Evolutionary conservation across 2,329 filamentous ascomycete genomes (phyloP), one percentile per base, ranked within the genome.

Genomic region (Phyllosticta ampelicida): DNA sequence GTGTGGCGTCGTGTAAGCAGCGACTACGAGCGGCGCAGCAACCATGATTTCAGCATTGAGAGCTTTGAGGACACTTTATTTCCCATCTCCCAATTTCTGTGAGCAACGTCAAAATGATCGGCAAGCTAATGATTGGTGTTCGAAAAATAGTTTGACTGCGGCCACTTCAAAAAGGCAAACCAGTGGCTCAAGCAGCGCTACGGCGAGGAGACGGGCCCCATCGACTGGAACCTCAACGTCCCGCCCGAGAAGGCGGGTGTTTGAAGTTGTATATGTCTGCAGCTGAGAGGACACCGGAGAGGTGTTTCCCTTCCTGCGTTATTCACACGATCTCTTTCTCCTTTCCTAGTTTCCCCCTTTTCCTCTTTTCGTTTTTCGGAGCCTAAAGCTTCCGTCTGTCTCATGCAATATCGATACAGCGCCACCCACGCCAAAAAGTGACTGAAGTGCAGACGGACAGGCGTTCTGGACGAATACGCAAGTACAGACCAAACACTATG

Each of bases 121-220:
- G 13, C 3, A 5, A 4, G 18, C 13, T 8, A 1, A 3, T 3
- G n/a, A 51, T 21, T 8, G 3, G 21, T 21, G 18, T 51, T 10
- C 13, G 3, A 26, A 28, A 26, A 28, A 23, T 21, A 77, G 74
- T 90, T 89, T 63, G 85, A 89, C 60, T 91, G 87, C 65, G 83
- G 84, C 0, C 90, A 95, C 73, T 96, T 95, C 71, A 84, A 78
- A 62, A 82, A 84, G 74, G 83, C 88, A 52, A 95, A 96, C 68
- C 85, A 88, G 65, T 99, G 94, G 94, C 77, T 99, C 20, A 76
- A 80, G 56, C 72, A 79, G 64, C 79, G 87, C 60, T 96, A 97
- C 71, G 94, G 94, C 0, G 76, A 80, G n/a, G 56, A 54, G 19
- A 86, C 85, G 2, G 86, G 83, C 1, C 82, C 84, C 66, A 90